Evolutionary conservation across 768 basidiomycete genomes (phyloP), one percentile per base, ranked within the genome.

Genomic region (Lactarius psammicola): DNA sequence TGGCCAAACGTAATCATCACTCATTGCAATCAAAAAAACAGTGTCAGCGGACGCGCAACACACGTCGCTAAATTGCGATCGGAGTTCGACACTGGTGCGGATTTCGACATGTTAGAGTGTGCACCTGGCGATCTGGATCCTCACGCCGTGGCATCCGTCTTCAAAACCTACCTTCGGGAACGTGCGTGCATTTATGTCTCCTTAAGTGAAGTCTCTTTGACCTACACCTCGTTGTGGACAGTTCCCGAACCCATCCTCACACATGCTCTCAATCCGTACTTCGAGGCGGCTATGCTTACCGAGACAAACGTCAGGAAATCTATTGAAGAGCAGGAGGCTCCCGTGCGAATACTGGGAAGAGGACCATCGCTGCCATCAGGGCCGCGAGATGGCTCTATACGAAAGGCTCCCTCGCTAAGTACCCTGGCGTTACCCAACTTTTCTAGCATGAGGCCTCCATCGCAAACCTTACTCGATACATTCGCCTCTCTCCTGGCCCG

Each of bases 121-220:
- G 83, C 84, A 58, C 94, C 94, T 30, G 86, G 90, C 9, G 94
- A 98, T 72, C 78, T 98, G 40, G 95, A 98, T 73, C 95, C 95
- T 56, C 94, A 98, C 75, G 92, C 94, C 1, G 95, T 98, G 8
- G 88, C 95, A 23, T 92, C 92, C 30, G 79, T 96, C 34, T 97
- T 96, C 79, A 97, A 96, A 76, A 89, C 92, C 1, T 98, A 87
- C 75, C 80, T 98, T 51, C 89, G 95, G 63, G 94, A 97, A 83
- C 79, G 95, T 96, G 77, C 80, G 95, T 82, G 8, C 26, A 56
- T 53, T 17, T 38, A 36, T 56, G 40, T 71, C 59, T n/a, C 38
- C 23, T 23, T 26, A n/a, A 36, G 7, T 57, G 54, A 59, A 40
- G 55, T 38, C 69, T 53, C 69, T 26, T 68, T 23, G 60, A 30